Conservation (phyloP, 139 green algal genomes). For the Volvox reticuliferus region DNA sequence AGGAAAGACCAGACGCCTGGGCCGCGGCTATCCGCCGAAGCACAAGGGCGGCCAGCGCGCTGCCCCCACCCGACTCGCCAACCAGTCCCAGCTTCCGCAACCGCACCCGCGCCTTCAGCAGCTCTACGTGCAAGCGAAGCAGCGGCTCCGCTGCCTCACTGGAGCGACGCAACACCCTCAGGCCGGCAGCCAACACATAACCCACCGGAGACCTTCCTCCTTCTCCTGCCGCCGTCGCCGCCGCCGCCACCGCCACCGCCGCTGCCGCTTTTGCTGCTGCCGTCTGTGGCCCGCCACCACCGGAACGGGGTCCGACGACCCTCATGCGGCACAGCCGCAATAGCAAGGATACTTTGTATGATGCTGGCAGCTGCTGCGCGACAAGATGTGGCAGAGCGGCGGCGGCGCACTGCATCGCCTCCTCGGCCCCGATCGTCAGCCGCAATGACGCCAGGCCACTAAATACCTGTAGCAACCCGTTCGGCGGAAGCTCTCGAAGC, state of each 20-base stretch:
- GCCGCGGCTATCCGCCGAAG: not conserved
- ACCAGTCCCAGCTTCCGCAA: conserved; percentile 2
- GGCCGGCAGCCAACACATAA: too few species aligned
- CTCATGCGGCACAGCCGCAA: not conserved
- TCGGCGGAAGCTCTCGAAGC: not conserved
- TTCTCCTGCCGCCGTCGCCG: not conserved
- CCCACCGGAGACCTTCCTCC: not conserved
- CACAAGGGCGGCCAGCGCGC: not conserved
- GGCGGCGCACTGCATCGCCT: not conserved
- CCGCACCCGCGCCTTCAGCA: conserved; percentile 9
- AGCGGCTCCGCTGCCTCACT: not conserved
- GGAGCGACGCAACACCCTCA: not conserved
- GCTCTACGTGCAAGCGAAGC: not conserved
- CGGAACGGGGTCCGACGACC: not conserved
- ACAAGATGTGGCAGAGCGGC: not conserved
- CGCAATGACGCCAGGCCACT: not conserved
- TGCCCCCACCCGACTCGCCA: not conserved
- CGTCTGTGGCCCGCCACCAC: not conserved
- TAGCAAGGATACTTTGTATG: not conserved
- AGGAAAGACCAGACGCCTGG: not conserved
- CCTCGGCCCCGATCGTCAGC: not conserved
- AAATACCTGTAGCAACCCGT: not conserved
- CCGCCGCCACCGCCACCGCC: not conserved
- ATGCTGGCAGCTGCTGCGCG: not conserved
- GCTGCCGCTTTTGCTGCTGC: too few species aligned